Evolutionary conservation across 2,329 filamentous ascomycete genomes (phyloP).

Genomic region (Aspergillus tubingensis): DNA sequence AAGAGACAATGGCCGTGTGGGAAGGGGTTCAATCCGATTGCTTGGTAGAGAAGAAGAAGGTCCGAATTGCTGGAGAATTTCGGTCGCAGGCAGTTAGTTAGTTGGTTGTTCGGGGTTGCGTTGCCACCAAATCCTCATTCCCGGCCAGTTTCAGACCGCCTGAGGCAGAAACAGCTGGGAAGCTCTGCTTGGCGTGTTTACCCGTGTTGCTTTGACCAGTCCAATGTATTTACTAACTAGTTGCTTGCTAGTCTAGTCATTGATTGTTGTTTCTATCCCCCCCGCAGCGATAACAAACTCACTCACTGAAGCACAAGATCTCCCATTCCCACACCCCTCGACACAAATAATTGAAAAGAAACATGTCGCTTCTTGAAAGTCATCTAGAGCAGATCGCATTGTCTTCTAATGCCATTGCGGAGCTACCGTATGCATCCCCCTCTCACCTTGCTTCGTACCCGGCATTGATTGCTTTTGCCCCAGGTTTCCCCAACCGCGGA

Average conservation of each 20-base stretch:
- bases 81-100: background rate
- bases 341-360: slow-evolving; percentile 23
- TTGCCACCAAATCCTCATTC: slow-evolving; percentile 6
- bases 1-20: background rate
- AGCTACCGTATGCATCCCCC: slow-evolving; percentile 62
- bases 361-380: slow-evolving; percentile 68
- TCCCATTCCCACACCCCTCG: background rate
- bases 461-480: background rate
- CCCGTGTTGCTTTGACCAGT: background rate
- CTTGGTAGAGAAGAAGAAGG: background rate
- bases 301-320: background rate
- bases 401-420: slow-evolving; percentile 74
- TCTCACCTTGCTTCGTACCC: background rate
- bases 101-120: background rate
- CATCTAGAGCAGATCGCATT: slow-evolving; percentile 77
- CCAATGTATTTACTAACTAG: too few species aligned
- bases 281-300: background rate
- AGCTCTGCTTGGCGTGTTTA: slow-evolving; percentile 9
- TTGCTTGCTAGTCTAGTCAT: background rate
- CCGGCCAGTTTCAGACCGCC: background rate
- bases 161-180: slow-evolving; percentile 13
- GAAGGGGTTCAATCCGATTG: background rate
- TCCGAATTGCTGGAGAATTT: slow-evolving; percentile 2
- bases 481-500: slow-evolving; percentile 86
- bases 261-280: background rate